Percentiles rank a stretch among this genome's conserved stretches.
Evolutionary conservation across 2,329 filamentous ascomycete species (phyloP).

Genomic region (Aureobasidium namibiae): DNA sequence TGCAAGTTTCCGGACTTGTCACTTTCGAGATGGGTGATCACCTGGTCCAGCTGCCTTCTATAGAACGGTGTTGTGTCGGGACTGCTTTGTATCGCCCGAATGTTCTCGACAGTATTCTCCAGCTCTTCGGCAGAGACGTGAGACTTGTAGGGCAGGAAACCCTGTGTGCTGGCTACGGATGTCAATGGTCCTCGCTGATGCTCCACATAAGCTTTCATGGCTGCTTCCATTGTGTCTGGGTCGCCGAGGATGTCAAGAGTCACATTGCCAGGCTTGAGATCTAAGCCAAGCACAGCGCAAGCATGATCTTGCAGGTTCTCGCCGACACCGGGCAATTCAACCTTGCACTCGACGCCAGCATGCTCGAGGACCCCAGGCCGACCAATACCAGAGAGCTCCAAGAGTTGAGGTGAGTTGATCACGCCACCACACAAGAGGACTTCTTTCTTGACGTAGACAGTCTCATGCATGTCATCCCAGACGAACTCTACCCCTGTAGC

Average conservation of each 20-base stretch:
- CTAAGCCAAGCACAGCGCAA: constrained; percentile 17
- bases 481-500: constrained; percentile 36
- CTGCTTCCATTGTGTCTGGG: constrained; percentile 25
- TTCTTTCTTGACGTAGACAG: constrained; percentile 36
- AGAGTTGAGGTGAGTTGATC: constrained; percentile 49
- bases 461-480: constrained; percentile 28
- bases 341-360: constrained; percentile 36
- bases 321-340: constrained; percentile 40
- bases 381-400: constrained; percentile 55
- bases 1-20: constrained; percentile 32
- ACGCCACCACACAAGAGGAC: constrained; percentile 53
- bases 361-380: constrained; percentile 34
- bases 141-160: constrained; percentile 29
- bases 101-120: constrained; percentile 23
- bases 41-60: constrained; percentile 27
- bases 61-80: constrained; percentile 25
- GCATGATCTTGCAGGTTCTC: constrained; percentile 18
- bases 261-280: constrained; percentile 22
- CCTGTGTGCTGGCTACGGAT: constrained; percentile 26
- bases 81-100: constrained; percentile 21
- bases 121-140: constrained; percentile 28
- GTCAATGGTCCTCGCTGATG: constrained; percentile 26
- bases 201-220: constrained; percentile 26
- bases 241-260: constrained; percentile 25
- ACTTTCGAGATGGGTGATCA: constrained; percentile 27